Base-by-base conservation (phyloP, 768 basidiomycete genomes). In the Tylopilus sp. region DNA sequence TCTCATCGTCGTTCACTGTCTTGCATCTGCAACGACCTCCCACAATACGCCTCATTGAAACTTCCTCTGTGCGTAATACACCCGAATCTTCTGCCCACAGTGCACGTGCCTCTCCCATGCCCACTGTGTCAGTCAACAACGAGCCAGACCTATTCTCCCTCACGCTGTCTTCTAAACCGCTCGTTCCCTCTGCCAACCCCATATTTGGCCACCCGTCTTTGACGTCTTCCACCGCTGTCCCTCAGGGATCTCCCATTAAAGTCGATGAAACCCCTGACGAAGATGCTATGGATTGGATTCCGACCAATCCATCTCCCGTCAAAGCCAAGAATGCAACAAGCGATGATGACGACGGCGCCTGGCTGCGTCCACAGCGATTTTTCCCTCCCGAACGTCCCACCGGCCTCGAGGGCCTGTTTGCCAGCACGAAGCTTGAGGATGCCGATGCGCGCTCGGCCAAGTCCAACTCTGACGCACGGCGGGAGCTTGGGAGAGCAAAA, bases 341-440 rank as follows among this genome's bases (percentile, higher is more conserved):
- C 12, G 55, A 62, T 35, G 61, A 76, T 18, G 75, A 78, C 47
- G 75, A 78, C 47, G 73, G 72, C 8, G 66, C 71, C 22, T 83
- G 78, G 81, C 59, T 91, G 44, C 79, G 81, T 5, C 86, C 84
- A 4, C 88, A 88, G 57, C 76, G 78, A 13, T 91, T 89, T 63
- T 91, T 89, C 57, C 79, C 86, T 15, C 88, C 87, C 0, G 87
- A 89, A 63, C 78, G 81, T 53, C 85, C 87, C 1, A 91, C 88
- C 1, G 88, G 88, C 13, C 74, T 91, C 8, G 88, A 91, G 66
- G 73, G 75, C 33, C 68, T 91, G 15, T 84, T 90, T 54, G 82
- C 82, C 50, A 74, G 72, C 54, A 82, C 86, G 11, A 76, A 74
- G 44, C 69, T 86, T 8, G 82, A 85, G 47, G 81, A 82, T 46